A percentile compares a stretch with the other conserved stretches of the same genome.
phyloP scores from a whole-genome alignment of 2,329 filamentous ascomycete genomes.

The Botrytis byssoidea region DNA sequence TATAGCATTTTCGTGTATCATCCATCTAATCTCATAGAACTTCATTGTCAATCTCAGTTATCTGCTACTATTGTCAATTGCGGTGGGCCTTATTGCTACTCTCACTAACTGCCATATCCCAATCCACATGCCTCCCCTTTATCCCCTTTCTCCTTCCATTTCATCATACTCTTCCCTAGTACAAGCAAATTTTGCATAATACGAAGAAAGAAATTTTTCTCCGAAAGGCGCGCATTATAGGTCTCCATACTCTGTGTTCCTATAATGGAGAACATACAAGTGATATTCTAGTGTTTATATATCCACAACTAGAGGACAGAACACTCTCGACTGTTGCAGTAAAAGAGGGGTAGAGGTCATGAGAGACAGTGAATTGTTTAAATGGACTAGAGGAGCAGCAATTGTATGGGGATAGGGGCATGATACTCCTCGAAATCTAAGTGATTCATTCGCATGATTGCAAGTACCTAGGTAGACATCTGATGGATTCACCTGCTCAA shows the following conservation, averaged over 20 bases:
- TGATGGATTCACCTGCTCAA: no score
- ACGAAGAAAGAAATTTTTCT: no score
- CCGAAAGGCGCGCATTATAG: rapidly evolving
- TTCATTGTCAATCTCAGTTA: rapidly evolving
- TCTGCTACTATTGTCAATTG: background rate
- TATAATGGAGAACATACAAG: background rate
- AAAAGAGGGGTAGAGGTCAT: background rate
- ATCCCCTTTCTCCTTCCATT: no score
- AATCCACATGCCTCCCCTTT: no score
- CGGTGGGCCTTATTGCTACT: background rate
- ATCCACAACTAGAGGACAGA: background rate
- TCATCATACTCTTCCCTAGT: no score
- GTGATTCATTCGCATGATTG: background rate
- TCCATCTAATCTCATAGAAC: background rate
- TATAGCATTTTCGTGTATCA: background rate
- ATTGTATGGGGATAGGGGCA: background rate
- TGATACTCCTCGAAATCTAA: no score
- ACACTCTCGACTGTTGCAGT: background rate
- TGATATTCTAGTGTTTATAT: background rate
- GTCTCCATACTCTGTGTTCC: background rate
- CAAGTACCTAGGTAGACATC: background rate
- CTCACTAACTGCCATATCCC: background rate
- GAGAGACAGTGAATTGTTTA: background rate
- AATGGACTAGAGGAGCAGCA: background rate
- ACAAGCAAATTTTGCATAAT: no score